Percentiles rank a stretch among this genome's conserved stretches.
These are phyloP conservation scores for Tylopilus felleus DNA, from an alignment of 768 basidiomycete genomes.

Conservation along the genomic window DNA sequence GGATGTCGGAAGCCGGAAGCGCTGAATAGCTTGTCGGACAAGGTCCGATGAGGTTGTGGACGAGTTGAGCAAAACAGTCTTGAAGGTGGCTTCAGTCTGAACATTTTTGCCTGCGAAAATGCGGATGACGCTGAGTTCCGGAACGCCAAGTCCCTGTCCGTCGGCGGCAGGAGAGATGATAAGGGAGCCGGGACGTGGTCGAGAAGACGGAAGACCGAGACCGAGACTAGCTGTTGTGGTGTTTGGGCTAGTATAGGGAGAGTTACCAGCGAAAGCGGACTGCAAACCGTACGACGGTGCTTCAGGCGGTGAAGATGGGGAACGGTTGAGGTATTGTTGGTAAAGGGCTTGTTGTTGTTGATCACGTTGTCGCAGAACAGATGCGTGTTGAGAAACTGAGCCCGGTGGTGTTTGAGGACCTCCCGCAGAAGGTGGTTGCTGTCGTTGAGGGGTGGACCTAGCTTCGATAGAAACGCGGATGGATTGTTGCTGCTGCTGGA, in stretches of 20 bases:
- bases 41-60: constrained; percentile 83
- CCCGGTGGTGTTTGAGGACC: constrained; percentile 31
- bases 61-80: constrained; percentile 90
- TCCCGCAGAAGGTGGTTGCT: constrained; percentile 19
- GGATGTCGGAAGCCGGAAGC: constrained; percentile 76
- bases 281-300: constrained; percentile 75
- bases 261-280: constrained; percentile 53
- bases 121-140: constrained; percentile 90
- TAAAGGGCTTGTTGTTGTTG: constrained; percentile 87
- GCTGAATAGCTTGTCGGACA: constrained; percentile 88
- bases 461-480: constrained; percentile 19
- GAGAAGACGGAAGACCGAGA: constrained; percentile 47
- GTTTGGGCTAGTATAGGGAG: constrained; percentile 39
- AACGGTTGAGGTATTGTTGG: constrained; percentile 84
- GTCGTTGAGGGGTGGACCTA: constrained; percentile 19
- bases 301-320: constrained; percentile 76
- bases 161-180: constrained; percentile 63
- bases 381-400: constrained; percentile 57
- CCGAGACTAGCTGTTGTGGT: constrained; percentile 41
- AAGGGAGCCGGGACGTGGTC: constrained; percentile 75
- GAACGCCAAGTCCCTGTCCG: constrained; percentile 59
- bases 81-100: constrained; percentile 95
- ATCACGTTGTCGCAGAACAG: constrained; percentile 79
- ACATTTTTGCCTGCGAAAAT: constrained; percentile 91
- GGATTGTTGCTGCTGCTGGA: constrained; percentile 56